These are phyloP conservation scores for Mycena sanguinolenta DNA, from an alignment of 768 basidiomycete species.

Conservation along the genomic window DNA sequence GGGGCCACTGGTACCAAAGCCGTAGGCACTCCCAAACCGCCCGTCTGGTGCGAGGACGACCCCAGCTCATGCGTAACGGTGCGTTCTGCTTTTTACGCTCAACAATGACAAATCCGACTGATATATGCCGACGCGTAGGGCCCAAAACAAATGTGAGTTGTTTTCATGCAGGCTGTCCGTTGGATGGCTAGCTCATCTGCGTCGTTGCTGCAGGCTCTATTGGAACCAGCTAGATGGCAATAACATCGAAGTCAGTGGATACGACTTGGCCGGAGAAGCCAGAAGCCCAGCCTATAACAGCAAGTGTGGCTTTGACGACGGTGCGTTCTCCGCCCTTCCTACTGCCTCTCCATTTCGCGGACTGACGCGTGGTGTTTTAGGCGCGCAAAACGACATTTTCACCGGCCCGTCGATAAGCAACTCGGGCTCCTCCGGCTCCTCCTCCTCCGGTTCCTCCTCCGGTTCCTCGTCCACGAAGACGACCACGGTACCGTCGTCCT, in stretches of 20 bases:
- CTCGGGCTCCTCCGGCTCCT: slow-evolving; percentile 1
- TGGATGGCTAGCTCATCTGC: neutral
- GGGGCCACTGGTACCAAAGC: slow-evolving; percentile 55
- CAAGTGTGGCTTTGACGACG: slow-evolving; percentile 62
- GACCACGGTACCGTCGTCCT: neutral
- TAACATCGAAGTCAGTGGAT: slow-evolving; percentile 60
- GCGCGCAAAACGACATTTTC: slow-evolving; percentile 62
- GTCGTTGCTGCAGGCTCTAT: slow-evolving; percentile 48
- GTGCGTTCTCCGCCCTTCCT: slow-evolving; percentile 43
- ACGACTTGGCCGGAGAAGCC: slow-evolving; percentile 51
- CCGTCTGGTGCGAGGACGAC: slow-evolving; percentile 67
- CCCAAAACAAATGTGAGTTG: slow-evolving; percentile 61
- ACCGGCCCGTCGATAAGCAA: slow-evolving; percentile 30
- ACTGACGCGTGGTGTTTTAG: slow-evolving; percentile 35
- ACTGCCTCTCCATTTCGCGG: too few relatives aligned
- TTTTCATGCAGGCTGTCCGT: neutral
- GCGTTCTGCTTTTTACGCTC: neutral
- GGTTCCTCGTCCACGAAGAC: too few relatives aligned
- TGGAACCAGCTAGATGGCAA: slow-evolving; percentile 66
- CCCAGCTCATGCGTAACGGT: slow-evolving; percentile 51
- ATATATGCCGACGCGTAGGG: slow-evolving; percentile 43
- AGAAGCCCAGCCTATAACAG: slow-evolving; percentile 65
- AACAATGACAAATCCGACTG: neutral
- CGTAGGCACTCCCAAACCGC: slow-evolving; percentile 57
- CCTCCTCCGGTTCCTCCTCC: too few relatives aligned